Percentiles rank a stretch among this genome's conserved stretches.
phyloP scores from a whole-genome alignment of 257 asterid species.

The Jacaranda copaia region DNA sequence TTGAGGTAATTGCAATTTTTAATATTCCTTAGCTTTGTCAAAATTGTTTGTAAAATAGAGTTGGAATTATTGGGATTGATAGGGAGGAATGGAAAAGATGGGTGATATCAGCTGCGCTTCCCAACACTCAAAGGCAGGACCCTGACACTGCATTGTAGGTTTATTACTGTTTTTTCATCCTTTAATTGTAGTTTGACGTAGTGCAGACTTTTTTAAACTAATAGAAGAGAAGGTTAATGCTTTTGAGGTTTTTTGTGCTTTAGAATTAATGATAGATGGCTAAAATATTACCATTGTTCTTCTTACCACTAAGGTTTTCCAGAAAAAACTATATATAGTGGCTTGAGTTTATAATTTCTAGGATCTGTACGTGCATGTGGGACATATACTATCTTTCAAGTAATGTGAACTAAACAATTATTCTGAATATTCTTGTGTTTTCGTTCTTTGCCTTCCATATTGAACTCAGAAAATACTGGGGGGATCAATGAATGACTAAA shows the following conservation, averaged over 20 bases:
- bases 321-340: neutral
- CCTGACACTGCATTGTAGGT: constrained; percentile 58
- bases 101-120: constrained; percentile 70
- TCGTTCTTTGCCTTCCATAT: neutral
- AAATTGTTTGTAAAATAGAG: constrained; percentile 53
- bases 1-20: constrained; percentile 33
- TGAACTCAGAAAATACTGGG: neutral
- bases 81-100: constrained; percentile 86
- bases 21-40: constrained; percentile 40
- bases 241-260: neutral
- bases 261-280: neutral
- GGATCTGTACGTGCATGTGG: neutral
- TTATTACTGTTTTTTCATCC: constrained; percentile 26
- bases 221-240: neutral
- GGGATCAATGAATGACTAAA: neutral
- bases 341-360: neutral
- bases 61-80: constrained; percentile 72
- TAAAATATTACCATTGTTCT: neutral
- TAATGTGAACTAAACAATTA: neutral
- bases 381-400: neutral
- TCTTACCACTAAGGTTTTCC: neutral
- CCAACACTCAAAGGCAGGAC: constrained; percentile 50
- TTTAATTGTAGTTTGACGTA: constrained; percentile 17
- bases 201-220: neutral
- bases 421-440: neutral